Evolutionary conservation across 2,329 filamentous ascomycete genomes (phyloP).

Genomic region (Trichoderma sp.): DNA sequence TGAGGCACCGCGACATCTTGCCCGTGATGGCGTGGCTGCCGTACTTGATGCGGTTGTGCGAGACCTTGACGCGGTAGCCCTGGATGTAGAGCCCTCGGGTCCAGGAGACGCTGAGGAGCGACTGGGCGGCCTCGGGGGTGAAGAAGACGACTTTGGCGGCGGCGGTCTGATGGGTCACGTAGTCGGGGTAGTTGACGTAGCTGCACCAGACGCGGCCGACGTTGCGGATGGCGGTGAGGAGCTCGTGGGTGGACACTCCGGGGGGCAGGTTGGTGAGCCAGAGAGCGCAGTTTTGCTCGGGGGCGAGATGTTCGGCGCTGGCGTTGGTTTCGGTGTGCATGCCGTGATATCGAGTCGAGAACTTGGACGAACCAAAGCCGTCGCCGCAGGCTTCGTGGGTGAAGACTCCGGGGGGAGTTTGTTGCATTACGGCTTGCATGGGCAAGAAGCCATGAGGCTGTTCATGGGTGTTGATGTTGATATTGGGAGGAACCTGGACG

Average conservation of each 20-base stretch:
- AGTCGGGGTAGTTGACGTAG: conserved; percentile 50
- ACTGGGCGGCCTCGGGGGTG: conserved; percentile 37
- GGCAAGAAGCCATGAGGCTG: conserved; percentile 22
- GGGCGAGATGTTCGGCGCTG: conserved; percentile 31
- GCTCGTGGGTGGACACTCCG: conserved; percentile 39
- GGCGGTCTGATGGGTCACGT: conserved; percentile 34
- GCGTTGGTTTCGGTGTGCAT: conserved; percentile 38
- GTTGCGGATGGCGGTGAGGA: conserved; percentile 43
- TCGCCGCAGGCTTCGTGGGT: neutral
- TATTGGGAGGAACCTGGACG: neutral
- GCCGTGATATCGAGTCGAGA: conserved; percentile 38
- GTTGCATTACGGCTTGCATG: conserved; percentile 26
- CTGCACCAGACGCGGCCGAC: conserved; percentile 51
- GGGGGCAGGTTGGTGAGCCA: conserved; percentile 53
- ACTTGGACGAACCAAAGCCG: conserved; percentile 19
- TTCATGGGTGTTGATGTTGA: neutral
- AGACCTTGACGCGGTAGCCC: conserved; percentile 37
- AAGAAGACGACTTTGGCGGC: conserved; percentile 53
- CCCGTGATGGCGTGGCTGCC: conserved; percentile 27
- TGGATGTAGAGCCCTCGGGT: conserved; percentile 37
- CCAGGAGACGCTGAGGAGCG: conserved; percentile 27
- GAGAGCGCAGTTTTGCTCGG: conserved; percentile 47
- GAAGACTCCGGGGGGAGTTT: conserved; percentile 11
- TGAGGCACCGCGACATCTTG: conserved; percentile 46
- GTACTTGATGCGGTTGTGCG: conserved; percentile 49